Conservation (phyloP, 1,139 yeast species). For the Candida tetrigidarum region DNA sequence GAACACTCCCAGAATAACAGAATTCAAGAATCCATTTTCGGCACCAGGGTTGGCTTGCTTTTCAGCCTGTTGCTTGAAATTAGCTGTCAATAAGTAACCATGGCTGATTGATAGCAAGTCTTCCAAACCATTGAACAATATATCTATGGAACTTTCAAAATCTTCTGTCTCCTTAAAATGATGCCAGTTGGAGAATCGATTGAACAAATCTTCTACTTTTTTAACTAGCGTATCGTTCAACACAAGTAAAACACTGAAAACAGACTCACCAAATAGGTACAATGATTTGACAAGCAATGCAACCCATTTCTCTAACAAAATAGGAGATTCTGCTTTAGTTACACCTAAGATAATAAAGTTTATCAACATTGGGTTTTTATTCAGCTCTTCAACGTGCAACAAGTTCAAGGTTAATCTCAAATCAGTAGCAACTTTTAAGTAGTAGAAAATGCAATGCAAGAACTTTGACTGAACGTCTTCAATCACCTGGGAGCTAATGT, state of each 20-base stretch:
- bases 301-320: constrained; percentile 53
- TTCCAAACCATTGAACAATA: constrained; percentile 67
- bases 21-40: constrained; percentile 67
- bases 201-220: constrained; percentile 45
- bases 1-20: constrained; percentile 86
- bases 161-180: constrained; percentile 29
- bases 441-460: constrained; percentile 33
- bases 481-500: constrained; percentile 21
- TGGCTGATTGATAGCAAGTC: constrained; percentile 66
- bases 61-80: constrained; percentile 22
- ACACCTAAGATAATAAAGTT: constrained; percentile 45
- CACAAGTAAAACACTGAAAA: constrained; percentile 54
- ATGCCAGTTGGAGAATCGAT: constrained; percentile 18
- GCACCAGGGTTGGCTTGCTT: constrained; percentile 8
- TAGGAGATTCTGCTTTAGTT: constrained; percentile 35
- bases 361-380: constrained; percentile 36
- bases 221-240: constrained; percentile 54
- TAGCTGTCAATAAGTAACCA: constrained; percentile 49
- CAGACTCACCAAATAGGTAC: constrained; percentile 51
- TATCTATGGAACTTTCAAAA: constrained; percentile 51
- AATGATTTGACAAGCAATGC: constrained; percentile 47
- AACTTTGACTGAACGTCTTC: constrained; percentile 36
- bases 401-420: constrained; percentile 33
- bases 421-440: constrained; percentile 37
- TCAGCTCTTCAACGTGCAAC: constrained; percentile 36